phyloP scores from a whole-genome alignment of 805 yeast species.

The Barnettozyma sucrosica region DNA sequence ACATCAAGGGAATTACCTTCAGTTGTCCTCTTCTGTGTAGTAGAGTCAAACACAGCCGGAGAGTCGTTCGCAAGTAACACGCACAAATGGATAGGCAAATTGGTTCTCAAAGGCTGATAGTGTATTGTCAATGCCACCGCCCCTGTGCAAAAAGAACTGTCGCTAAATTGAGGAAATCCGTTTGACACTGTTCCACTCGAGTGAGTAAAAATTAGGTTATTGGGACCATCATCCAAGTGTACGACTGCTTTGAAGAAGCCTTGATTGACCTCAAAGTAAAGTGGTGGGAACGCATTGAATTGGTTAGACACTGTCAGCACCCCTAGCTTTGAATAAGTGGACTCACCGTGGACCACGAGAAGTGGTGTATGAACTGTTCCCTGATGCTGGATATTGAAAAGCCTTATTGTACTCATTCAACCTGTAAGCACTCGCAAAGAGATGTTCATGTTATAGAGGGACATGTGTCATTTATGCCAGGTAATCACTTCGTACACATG shows the following conservation, averaged over 20 bases:
- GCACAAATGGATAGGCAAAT: slow-evolving; percentile 80
- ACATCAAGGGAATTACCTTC: slow-evolving; percentile 66
- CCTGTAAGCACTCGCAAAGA: background rate
- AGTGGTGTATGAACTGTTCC: slow-evolving; percentile 43
- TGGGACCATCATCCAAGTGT: slow-evolving; percentile 65
- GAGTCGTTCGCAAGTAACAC: slow-evolving; percentile 74
- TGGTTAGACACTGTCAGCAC: slow-evolving; percentile 39
- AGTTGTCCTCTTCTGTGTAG: slow-evolving; percentile 37
- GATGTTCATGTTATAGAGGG: too few relatives aligned
- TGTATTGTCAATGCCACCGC: slow-evolving; percentile 30
- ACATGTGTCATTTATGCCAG: too few relatives aligned
- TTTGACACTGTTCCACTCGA: slow-evolving; percentile 31
- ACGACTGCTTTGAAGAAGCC: slow-evolving; percentile 72
- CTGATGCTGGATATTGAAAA: slow-evolving; percentile 30
- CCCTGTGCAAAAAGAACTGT: slow-evolving; percentile 1
- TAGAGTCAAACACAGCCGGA: slow-evolving; percentile 63
- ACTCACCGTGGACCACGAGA: slow-evolving; percentile 43
- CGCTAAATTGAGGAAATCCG: slow-evolving; percentile 27
- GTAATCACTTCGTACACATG: too few relatives aligned
- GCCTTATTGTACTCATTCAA: slow-evolving; percentile 16
- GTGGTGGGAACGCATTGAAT: slow-evolving; percentile 49
- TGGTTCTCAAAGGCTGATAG: slow-evolving; percentile 51
- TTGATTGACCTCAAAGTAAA: slow-evolving; percentile 59
- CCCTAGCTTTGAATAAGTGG: slow-evolving; percentile 27
- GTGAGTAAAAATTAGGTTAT: slow-evolving; percentile 48